A percentile compares a stretch with the other conserved stretches of the same genome.
These are phyloP conservation scores for Trematosphaeria pertusa DNA, from an alignment of 2,329 filamentous ascomycete genomes.

Conservation along the genomic window DNA sequence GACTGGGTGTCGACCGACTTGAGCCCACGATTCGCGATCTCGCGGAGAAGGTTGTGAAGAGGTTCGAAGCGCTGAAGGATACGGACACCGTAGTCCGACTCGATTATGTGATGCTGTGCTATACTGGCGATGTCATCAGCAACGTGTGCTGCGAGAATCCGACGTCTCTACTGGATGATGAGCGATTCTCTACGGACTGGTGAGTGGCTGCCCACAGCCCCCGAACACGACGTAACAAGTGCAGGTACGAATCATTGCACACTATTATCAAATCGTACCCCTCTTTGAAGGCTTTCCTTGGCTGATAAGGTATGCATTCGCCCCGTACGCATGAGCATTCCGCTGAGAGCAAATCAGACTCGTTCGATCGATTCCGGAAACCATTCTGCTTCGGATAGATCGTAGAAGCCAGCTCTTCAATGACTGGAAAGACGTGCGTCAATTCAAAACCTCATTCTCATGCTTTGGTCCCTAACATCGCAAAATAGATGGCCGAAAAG, in stretches of 20 bases:
- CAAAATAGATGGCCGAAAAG: neutral
- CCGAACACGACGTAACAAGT: neutral
- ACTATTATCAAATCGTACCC: conserved; percentile 15
- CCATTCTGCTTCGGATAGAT: conserved; percentile 17
- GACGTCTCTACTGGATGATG: conserved; percentile 16
- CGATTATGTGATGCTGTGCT: conserved; percentile 22
- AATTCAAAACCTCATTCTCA: too few species aligned
- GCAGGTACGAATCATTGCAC: conserved; percentile 4
- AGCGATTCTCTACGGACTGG: conserved; percentile 16
- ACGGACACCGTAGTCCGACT: conserved; percentile 19
- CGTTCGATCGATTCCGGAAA: conserved; percentile 26
- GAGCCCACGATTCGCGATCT: conserved; percentile 21
- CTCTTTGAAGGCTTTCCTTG: conserved; percentile 15
- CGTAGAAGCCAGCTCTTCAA: neutral
- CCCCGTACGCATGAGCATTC: too few species aligned
- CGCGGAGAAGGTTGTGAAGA: conserved; percentile 10
- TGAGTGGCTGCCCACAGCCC: conserved; percentile 1
- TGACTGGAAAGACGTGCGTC: neutral
- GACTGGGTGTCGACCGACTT: conserved; percentile 19
- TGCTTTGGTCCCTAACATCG: neutral
- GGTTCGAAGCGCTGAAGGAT: conserved; percentile 8
- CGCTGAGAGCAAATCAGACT: too few species aligned
- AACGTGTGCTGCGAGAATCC: conserved; percentile 24
- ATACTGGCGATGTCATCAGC: conserved; percentile 36
- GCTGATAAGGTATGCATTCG: conserved; percentile 6